These are phyloP conservation scores for Biscutella laevigata DNA, from an alignment of 441 rosid species.

Conservation along the genomic window DNA sequence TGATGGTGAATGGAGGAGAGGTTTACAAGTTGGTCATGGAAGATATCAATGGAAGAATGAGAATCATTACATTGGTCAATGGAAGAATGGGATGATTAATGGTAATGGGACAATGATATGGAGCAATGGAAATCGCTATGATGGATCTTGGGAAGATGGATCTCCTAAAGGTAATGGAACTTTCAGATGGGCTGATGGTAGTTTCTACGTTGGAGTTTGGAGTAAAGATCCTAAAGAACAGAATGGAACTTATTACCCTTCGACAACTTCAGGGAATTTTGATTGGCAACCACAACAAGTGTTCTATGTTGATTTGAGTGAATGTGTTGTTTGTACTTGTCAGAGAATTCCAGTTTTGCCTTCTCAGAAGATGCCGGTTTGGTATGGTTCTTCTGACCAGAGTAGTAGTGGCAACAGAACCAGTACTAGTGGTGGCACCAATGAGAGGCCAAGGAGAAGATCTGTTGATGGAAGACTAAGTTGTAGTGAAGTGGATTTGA, in stretches of 20 bases:
- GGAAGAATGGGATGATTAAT: slow-evolving; percentile 66
- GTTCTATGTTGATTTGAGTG: slow-evolving; percentile 41
- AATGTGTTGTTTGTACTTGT: slow-evolving; percentile 43
- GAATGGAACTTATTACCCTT: slow-evolving; percentile 74
- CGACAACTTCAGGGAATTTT: slow-evolving; percentile 38
- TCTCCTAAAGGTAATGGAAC: slow-evolving; percentile 88
- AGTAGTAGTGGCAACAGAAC: slow-evolving; percentile 21
- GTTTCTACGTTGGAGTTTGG: slow-evolving; percentile 84
- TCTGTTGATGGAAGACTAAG: slow-evolving; percentile 62
- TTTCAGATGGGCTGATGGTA: slow-evolving; percentile 64
- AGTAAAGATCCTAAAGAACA: slow-evolving; percentile 66
- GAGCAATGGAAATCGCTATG: slow-evolving; percentile 75
- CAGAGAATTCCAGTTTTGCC: slow-evolving; percentile 58
- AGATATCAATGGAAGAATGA: slow-evolving; percentile 81
- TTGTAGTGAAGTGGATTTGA: slow-evolving; percentile 33
- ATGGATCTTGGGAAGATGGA: slow-evolving; percentile 88
- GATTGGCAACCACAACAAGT: slow-evolving; percentile 78
- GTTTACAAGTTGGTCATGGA: slow-evolving; percentile 84
- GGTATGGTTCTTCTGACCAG: slow-evolving; percentile 35
- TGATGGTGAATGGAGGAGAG: slow-evolving; percentile 85
- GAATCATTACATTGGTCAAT: slow-evolving; percentile 66
- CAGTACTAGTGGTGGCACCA: no score
- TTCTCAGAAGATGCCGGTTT: slow-evolving; percentile 67
- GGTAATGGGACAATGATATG: slow-evolving; percentile 82
- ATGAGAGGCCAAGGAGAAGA: slow-evolving; percentile 36